phyloP scores from a whole-genome alignment of 2,329 filamentous ascomycete species.

The Ophiostoma tasmaniense region DNA sequence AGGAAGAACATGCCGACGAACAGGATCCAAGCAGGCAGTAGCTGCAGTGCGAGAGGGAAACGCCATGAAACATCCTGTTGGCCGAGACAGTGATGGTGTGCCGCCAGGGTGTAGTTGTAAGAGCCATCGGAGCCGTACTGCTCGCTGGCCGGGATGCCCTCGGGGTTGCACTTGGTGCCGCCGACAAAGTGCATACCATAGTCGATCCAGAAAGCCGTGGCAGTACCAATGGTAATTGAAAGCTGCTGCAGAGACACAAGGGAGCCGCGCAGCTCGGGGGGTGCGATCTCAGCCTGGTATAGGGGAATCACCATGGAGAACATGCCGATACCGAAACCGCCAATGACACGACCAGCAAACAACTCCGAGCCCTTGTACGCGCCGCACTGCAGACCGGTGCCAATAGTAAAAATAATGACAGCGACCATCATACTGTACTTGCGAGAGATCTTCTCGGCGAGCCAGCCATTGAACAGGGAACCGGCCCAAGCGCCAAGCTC shows the following conservation, averaged over 20 bases:
- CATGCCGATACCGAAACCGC: slow-evolving; percentile 16
- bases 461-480: slow-evolving; percentile 14
- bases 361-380: slow-evolving; percentile 10
- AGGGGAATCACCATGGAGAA: slow-evolving; percentile 29
- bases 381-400: slow-evolving; percentile 11
- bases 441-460: slow-evolving; percentile 14
- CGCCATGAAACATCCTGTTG: slow-evolving; percentile 25
- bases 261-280: slow-evolving; percentile 12
- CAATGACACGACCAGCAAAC: slow-evolving; percentile 14
- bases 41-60: slow-evolving; percentile 39
- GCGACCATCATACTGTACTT: slow-evolving; percentile 16
- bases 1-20: slow-evolving; percentile 34
- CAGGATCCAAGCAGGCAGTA: slow-evolving; percentile 31
- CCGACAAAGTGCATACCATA: slow-evolving; percentile 35
- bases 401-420: slow-evolving; percentile 13
- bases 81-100: slow-evolving; percentile 4
- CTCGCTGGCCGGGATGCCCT: slow-evolving; percentile 39
- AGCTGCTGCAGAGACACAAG: slow-evolving; percentile 14
- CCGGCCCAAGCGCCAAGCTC: slow-evolving; percentile 13
- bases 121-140: slow-evolving; percentile 31
- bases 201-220: slow-evolving; percentile 46
- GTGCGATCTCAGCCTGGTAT: slow-evolving; percentile 16
- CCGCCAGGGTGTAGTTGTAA: slow-evolving; percentile 30
- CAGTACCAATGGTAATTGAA: slow-evolving; percentile 40
- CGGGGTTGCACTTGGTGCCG: slow-evolving; percentile 30